A percentile compares a stretch with the other conserved stretches of the same genome.
Conservation (phyloP, 495 filamentous ascomycete genomes). For the Thermochaetoides thermophila region DNA sequence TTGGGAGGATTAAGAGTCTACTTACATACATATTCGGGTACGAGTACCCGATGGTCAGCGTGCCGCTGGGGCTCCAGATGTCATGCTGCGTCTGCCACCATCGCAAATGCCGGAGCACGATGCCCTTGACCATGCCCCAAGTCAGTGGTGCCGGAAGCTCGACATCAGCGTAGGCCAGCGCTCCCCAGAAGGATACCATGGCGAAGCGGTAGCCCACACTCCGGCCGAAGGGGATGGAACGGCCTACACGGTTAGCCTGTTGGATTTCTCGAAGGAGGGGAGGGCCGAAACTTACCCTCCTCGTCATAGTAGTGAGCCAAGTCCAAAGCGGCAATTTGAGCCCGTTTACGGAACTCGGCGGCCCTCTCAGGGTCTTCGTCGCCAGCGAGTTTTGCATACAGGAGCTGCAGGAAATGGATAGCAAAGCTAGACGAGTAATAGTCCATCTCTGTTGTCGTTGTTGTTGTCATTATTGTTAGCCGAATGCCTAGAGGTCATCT, state of each 20-base stretch:
- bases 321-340: slow-evolving; percentile 48
- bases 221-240: slow-evolving; percentile 59
- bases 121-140: slow-evolving; percentile 64
- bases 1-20: slow-evolving; percentile 4
- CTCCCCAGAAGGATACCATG: slow-evolving; percentile 71
- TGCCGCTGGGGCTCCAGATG: slow-evolving; percentile 60
- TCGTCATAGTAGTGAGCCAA: slow-evolving; percentile 62
- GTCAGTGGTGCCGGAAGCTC: slow-evolving; percentile 54
- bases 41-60: slow-evolving; percentile 59
- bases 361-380: slow-evolving; percentile 51
- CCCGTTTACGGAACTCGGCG: slow-evolving; percentile 54
- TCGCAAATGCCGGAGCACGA: slow-evolving; percentile 55
- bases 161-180: slow-evolving; percentile 58
- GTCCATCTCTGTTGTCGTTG: slow-evolving; percentile 49
- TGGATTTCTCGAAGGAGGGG: background rate
- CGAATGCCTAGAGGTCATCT: background rate
- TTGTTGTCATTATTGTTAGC: background rate
- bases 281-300: slow-evolving; percentile 27
- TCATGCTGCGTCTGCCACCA: slow-evolving; percentile 64
- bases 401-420: slow-evolving; percentile 61
- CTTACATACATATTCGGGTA: slow-evolving; percentile 62
- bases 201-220: slow-evolving; percentile 68
- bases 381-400: slow-evolving; percentile 60
- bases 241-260: slow-evolving; percentile 18
- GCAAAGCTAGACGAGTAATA: slow-evolving; percentile 73